Evolutionary conservation across 257 asterid genomes (phyloP), one percentile per base, ranked within the genome.

Genomic region (Gynochthodes officinalis): DNA sequence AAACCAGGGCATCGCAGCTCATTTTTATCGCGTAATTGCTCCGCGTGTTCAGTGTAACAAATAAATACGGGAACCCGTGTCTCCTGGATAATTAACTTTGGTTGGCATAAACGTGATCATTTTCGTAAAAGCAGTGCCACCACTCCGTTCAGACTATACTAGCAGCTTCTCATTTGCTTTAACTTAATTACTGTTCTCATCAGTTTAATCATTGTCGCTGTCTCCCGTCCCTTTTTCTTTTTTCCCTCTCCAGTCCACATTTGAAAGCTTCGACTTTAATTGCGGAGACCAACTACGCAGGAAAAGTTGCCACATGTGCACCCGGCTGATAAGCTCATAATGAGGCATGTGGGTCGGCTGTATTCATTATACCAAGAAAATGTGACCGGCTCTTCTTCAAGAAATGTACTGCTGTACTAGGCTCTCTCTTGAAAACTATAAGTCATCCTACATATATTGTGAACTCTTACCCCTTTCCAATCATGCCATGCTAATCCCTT

Each of bases 1-100:
- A n/a, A n/a, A n/a, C n/a, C n/a, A n/a, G n/a, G n/a, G n/a, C n/a
- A n/a, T n/a, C n/a, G 37, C 52, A 10, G 63, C 69, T 49, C 64
- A 27, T 28, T 25, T 53, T 4, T 15, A 4, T 71, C 5, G 14
- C 15, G 25, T n/a, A n/a, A n/a, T 44, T 60, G 54, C 69, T 81
- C 73, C 87, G 77, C 75, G 73, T 84, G 79, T 78, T 79, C 80
- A 72, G 79, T 55, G 72, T 19, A 49, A 32, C 75, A 78, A 63
- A 54, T 83, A 28, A 85, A 78, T 82, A 86, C 80, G 40, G 32
- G 81, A 75, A 76, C 70, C 53, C 70, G 40, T 55, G 52, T 55
- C 72, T 32, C 73, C 59, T 28, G 71, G 55, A 18, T 30, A n/a
- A 67, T 68, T 71, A 65, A 25, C 33, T 39, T 64, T 64, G 32